Percentiles rank a stretch among this genome's conserved stretches.
Conservation (phyloP, 1,284 basidiomycete species). For the Veloboletus limbatus region DNA sequence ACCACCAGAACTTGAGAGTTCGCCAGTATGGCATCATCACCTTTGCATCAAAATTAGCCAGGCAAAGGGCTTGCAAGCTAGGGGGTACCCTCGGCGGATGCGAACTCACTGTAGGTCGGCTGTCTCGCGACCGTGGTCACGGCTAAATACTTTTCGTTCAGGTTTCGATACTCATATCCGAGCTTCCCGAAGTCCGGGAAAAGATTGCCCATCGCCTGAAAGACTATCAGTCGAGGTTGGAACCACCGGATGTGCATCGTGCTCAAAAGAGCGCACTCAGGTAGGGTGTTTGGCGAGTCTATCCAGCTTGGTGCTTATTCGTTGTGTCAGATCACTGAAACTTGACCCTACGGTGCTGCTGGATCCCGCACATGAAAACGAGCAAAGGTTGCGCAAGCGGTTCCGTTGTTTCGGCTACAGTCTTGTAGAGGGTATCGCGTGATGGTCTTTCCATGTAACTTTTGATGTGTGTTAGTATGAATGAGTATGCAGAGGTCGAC, state of each 20-base stretch:
- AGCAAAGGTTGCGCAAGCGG: constrained; percentile 3
- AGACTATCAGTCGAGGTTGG: constrained; percentile 20
- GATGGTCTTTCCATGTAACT: constrained; percentile 6
- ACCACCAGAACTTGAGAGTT: constrained; percentile 34
- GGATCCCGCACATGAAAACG: constrained; percentile 14
- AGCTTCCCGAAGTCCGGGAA: constrained; percentile 50
- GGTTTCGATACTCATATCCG: constrained; percentile 44
- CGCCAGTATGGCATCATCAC: constrained; percentile 51
- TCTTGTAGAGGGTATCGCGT: constrained; percentile 25
- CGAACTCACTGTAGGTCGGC: constrained; percentile 39
- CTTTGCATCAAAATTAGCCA: constrained; percentile 39
- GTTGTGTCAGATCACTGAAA: constrained; percentile 21
- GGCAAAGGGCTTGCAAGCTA: constrained; percentile 41
- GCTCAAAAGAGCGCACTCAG: constrained; percentile 27
- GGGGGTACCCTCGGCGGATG: constrained; percentile 40
- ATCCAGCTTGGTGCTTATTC: constrained; percentile 9
- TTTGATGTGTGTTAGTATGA: background rate
- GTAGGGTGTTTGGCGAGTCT: constrained; percentile 11
- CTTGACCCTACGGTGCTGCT: constrained; percentile 29
- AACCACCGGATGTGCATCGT: constrained; percentile 21
- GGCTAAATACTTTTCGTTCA: constrained; percentile 18
- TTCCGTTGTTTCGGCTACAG: constrained; percentile 15
- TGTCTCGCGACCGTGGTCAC: background rate
- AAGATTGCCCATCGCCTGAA: constrained; percentile 36
- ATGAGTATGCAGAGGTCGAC: background rate